Evolutionary conservation across 2,329 filamentous ascomycete species (phyloP).

Genomic region (Colletotrichum noveboracense): DNA sequence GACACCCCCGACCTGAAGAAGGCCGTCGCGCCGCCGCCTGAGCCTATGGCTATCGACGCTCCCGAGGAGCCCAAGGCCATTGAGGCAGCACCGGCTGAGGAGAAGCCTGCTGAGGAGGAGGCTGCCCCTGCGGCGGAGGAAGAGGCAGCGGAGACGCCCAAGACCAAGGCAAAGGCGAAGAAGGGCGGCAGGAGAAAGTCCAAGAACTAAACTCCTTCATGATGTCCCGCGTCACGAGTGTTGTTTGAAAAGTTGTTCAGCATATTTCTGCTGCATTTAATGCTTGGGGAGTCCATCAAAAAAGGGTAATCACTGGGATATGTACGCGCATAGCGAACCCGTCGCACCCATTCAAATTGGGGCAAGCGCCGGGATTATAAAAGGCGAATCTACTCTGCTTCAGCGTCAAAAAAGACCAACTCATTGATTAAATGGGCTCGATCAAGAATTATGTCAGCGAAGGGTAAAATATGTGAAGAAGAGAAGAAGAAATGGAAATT

Average conservation of each 20-base stretch:
- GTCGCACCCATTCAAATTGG: constrained; percentile 49
- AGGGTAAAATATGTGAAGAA: constrained; percentile 54
- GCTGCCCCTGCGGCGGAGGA: constrained; percentile 31
- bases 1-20: constrained; percentile 74
- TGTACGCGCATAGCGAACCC: constrained; percentile 71
- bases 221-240: constrained; percentile 13
- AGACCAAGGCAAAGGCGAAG: constrained; percentile 36
- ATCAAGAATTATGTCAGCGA: constrained; percentile 42
- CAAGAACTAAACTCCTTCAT: constrained; percentile 36
- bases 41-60: constrained; percentile 36
- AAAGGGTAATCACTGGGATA: constrained; percentile 24
- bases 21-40: constrained; percentile 44
- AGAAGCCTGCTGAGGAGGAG: constrained; percentile 38
- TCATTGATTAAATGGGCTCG: constrained; percentile 37
- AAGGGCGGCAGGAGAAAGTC: constrained; percentile 34
- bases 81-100: constrained; percentile 35
- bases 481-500: constrained; percentile 21
- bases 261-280: background rate
- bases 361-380: constrained; percentile 65
- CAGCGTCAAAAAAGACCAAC: constrained; percentile 51
- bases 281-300: background rate
- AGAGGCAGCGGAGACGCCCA: constrained; percentile 28
- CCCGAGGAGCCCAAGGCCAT: constrained; percentile 36
- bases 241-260: background rate
- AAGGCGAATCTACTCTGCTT: constrained; percentile 61